Evolutionary conservation across 306 rosid species (phyloP), one percentile per base, ranked within the genome.

Genomic region (Casuarina cunninghamiana): DNA sequence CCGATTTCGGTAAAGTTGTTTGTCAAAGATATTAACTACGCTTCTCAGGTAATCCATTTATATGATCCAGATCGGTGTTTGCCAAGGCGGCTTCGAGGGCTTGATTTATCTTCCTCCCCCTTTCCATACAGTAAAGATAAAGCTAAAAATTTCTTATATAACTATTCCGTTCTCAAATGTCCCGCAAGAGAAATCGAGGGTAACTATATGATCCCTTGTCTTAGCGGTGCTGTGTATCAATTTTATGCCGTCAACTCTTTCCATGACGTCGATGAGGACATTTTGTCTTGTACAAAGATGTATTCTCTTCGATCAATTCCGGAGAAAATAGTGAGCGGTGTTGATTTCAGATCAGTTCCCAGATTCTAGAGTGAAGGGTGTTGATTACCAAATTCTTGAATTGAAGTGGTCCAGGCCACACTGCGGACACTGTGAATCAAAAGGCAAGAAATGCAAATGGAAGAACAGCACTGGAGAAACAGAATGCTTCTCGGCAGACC

Each of bases 121-220:
- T 65, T 3, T 3, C 13, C 0, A n/a, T 61, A 10, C 67, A 0
- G 0, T 10, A n/a, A 1, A 61, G 16, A 3, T 5, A 9, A 0
- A 13, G 1, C 12, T 15, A 4, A 15, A 53, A n/a, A n/a, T n/a
- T 15, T 53, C 57, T 53, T 9, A 2, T 53, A 44, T 44, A 8
- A 8, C 46, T 44, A 2, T 44, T 5, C 61, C 61, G 6, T 55
- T 17, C 5, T 55, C n/a, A 6, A 53, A 12, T 53, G 61, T 6
- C 6, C 61, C 32, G 35, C 17, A 55, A 15, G 10, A n/a, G 6
- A 54, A 54, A 15, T 9, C 17, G 19, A n/a, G 16, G 57, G 16
- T 13, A 17, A 53, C n/a, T 5, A 19, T 53, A 15, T 5, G 57
- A 53, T 53, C 57, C 16, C 57, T 10, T 53, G 57, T 53, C 57